Evolutionary conservation across 306 rosid genomes (phyloP).

Genomic region (Corylus americana): DNA sequence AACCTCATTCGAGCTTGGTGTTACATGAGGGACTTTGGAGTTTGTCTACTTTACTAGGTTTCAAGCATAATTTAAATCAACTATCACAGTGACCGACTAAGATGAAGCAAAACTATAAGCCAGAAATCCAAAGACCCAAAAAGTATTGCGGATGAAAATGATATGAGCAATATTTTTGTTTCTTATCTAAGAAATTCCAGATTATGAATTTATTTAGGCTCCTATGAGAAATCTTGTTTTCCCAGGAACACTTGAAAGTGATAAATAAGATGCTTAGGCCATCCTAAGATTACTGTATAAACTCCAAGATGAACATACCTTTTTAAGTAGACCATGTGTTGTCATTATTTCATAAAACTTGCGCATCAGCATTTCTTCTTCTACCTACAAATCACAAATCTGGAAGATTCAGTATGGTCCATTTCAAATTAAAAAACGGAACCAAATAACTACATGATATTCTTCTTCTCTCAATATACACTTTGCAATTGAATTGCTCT

Average conservation of each 20-base stretch:
- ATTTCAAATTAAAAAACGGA: background rate
- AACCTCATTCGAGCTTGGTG: background rate
- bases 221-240: background rate
- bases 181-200: background rate
- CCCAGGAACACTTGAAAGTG: background rate
- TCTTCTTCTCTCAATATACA: background rate
- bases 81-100: background rate
- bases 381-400: constrained; percentile 41
- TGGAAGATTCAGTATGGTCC: background rate
- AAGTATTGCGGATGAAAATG: background rate
- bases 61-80: background rate
- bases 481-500: background rate
- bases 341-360: constrained; percentile 51
- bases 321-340: constrained; percentile 38
- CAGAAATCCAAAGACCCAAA: background rate
- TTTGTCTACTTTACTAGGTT: background rate
- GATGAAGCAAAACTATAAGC: background rate
- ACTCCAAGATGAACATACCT: constrained; percentile 11
- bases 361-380: constrained; percentile 62
- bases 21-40: background rate
- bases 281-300: background rate
- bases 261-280: background rate
- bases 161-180: background rate
- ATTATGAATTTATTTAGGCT: background rate
- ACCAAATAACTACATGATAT: background rate